A percentile compares a stretch with the other conserved stretches of the same genome.
These are phyloP conservation scores for Aspergillus sp. DNA, from an alignment of 2,329 filamentous ascomycete species.

Conservation along the genomic window DNA sequence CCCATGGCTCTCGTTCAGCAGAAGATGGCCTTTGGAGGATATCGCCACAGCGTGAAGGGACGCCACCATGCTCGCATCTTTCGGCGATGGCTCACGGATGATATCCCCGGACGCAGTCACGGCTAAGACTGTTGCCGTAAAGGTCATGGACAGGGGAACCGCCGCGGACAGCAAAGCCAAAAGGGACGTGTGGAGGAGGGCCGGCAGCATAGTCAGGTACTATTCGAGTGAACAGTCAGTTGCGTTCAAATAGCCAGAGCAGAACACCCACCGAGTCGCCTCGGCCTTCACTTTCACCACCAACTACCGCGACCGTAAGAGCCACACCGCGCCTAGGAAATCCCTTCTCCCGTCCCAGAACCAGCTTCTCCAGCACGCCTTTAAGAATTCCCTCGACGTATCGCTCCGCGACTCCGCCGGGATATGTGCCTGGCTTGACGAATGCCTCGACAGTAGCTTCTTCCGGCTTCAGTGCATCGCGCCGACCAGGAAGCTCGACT, in stretches of 20 bases:
- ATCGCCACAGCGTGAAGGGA: slow-evolving; percentile 81
- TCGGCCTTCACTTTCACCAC: slow-evolving; percentile 24
- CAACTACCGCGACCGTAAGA: slow-evolving; percentile 33
- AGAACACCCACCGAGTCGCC: slow-evolving; percentile 29
- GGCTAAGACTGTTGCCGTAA: slow-evolving; percentile 56
- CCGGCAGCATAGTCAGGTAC: slow-evolving; percentile 71
- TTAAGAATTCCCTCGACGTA: slow-evolving; percentile 59
- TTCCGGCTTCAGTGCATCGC: slow-evolving; percentile 76
- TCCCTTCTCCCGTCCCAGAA: slow-evolving; percentile 35
- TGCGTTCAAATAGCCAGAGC: neutral
- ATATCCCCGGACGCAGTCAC: slow-evolving; percentile 40
- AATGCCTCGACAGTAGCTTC: slow-evolving; percentile 86
- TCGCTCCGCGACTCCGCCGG: slow-evolving; percentile 73
- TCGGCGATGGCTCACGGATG: slow-evolving; percentile 52
- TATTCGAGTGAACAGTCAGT: slow-evolving; percentile 25
- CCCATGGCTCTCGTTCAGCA: slow-evolving; percentile 76
- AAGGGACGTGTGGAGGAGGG: slow-evolving; percentile 69
- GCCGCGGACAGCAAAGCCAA: slow-evolving; percentile 72
- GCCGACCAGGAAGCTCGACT: slow-evolving; percentile 68
- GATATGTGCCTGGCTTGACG: slow-evolving; percentile 73
- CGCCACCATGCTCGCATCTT: slow-evolving; percentile 51
- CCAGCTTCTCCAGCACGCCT: slow-evolving; percentile 26
- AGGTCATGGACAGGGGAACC: slow-evolving; percentile 66
- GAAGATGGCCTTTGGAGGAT: slow-evolving; percentile 60
- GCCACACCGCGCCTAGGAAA: slow-evolving; percentile 35